Evolutionary conservation across 495 filamentous ascomycete genomes (phyloP), one percentile per base, ranked within the genome.

Genomic region (Filosporella fistucella): DNA sequence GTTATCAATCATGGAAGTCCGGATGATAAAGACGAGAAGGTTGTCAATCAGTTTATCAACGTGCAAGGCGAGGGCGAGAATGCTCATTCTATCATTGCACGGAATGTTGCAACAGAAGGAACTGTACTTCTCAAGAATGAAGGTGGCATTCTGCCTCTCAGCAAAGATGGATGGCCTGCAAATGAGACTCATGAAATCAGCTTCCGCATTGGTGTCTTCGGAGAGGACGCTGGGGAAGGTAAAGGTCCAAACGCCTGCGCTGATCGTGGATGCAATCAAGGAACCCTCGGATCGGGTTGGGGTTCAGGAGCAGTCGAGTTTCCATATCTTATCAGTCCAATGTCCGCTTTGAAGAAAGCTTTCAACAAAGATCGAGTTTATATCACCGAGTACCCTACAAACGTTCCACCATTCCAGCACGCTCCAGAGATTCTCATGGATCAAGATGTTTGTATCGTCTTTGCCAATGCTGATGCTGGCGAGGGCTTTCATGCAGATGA

Each of bases 221-320:
- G 91, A 17, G 89, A 95, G 58, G 91, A 95, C 57, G 84, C 88
- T 9, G 86, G 82, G 6, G 81, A 78, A 21, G 69, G 76, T 2
- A 57, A 75, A 4, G 88, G 88, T 1, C 80, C 84, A 0, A 96
- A 96, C 58, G 66, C 64, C 16, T 96, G 91, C 65, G 58, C 67
- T 6, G 89, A 96, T 61, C 76, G 86, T 26, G 78, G 71, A 25
- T 91, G 87, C 62, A 95, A 94, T 51, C 76, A 84, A 49, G 91
- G 90, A 8, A 95, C 91, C 1, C 65, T 97, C 16, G 88, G 74
- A 0, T 82, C 80, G 1, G 91, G 91, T 20, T 97, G 91, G 91
- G 91, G 91, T 23, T 90, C 85, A 38, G 91, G 91, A 3, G 79
- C 88, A 2, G 91, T 89, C 21, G 84, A 95, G 35, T 94, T 90